Evolutionary conservation across 2,329 filamentous ascomycete genomes (phyloP), one percentile per base, ranked within the genome.

Genomic region (Clarireedia monteithiana): DNA sequence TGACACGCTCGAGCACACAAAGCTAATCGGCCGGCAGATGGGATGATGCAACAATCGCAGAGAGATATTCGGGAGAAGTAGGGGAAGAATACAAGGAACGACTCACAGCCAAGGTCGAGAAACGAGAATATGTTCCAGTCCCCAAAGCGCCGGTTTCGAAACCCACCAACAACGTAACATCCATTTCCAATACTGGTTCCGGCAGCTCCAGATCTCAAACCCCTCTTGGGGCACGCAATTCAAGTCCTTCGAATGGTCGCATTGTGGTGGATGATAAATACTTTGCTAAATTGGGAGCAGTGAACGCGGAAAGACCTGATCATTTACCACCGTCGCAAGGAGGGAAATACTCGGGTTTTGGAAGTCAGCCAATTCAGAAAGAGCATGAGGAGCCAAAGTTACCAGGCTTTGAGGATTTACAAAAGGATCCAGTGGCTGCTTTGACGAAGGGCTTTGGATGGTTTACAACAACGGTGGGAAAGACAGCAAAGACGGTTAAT

Each of bases 81-180:
- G 92, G 91, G 55, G 92, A 96, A 72, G 92, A 96, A 74, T 97
- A 87, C 84, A 96, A 96, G 73, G 91, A 96, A 71, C 81, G 91
- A 59, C 72, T 97, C 62, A 85, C 84, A 36, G 89, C 88, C 66
- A 92, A 94, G 75, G 89, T 95, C 6, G 94, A 97, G 71, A 89
- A 88, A 12, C 80, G 80, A 57, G 89, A 95, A 63, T 97, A 95
- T 68, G 88, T 94, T 2, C 86, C 86, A 15, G 83, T 81, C 6
- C 80, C 85, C 69, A 85, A 84, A 71, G 71, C 70, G 12, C 56
- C 64, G 7, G 39, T 36, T 6, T 42, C 49, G 12, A 52, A 53
- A 12, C 23, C 48, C 15, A 27, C 49, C 14, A 42, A 40, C 36
- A 46, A 45, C 17, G 36, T 24, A 17, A 55, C 59, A 14, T 58